Evolutionary conservation across 2,329 filamentous ascomycete species (phyloP).

Genomic region (Colletotrichum costaricense): DNA sequence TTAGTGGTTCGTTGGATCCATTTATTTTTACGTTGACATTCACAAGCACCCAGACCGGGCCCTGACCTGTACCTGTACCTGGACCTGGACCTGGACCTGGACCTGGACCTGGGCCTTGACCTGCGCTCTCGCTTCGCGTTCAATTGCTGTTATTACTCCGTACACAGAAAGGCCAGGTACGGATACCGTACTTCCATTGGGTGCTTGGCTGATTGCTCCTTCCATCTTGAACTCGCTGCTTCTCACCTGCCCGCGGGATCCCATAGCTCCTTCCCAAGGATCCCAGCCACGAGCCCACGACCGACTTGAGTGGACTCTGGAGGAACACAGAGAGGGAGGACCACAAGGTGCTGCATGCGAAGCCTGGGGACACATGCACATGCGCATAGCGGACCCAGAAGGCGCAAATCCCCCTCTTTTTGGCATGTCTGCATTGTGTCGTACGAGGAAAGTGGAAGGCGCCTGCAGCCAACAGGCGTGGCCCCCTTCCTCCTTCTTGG

Average conservation of each 20-base stretch:
- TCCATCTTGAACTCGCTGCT: not conserved
- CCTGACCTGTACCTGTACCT: not conserved
- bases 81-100: not conserved
- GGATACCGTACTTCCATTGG: no score
- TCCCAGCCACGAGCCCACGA: no score
- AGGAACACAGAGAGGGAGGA: no score
- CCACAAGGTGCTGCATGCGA: constrained; percentile 7
- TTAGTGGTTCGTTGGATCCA: constrained; percentile 20
- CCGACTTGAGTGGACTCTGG: no score
- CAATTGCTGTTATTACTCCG: no score
- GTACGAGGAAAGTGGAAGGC: not conserved
- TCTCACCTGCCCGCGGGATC: not conserved
- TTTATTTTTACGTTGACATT: constrained; percentile 26
- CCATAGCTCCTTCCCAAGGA: not conserved
- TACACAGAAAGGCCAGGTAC: no score
- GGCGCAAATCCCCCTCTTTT: constrained; percentile 3
- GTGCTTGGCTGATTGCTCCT: not conserved
- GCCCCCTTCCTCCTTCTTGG: not conserved
- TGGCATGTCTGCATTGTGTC: not conserved
- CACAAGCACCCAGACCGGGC: not conserved
- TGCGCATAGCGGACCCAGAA: not conserved
- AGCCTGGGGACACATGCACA: constrained; percentile 3
- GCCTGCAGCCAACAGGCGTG: not conserved
- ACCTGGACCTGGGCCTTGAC: no score
- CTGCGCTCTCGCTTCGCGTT: no score